A percentile compares a stretch with the other conserved stretches of the same genome.
Evolutionary conservation across 2,329 filamentous ascomycete genomes (phyloP).

Genomic region (Cladosporium sp.): DNA sequence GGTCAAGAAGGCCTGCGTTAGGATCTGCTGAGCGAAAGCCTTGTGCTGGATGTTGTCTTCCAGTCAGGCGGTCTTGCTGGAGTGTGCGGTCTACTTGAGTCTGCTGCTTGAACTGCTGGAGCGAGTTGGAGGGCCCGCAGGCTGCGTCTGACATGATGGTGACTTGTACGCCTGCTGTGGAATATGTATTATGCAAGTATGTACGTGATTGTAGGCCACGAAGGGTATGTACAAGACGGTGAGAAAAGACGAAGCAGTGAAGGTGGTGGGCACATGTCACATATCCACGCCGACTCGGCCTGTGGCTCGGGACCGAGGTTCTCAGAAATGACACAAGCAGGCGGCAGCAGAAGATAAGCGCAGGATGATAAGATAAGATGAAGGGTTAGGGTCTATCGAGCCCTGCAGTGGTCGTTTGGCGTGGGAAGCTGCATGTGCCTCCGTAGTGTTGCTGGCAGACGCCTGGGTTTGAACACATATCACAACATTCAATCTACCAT

Average conservation of each 20-base stretch:
- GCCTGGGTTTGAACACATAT: slow-evolving; percentile 8
- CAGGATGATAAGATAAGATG: neutral
- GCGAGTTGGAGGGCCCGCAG: slow-evolving; percentile 71
- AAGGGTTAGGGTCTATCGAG: neutral
- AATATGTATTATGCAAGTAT: neutral
- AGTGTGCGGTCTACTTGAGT: slow-evolving; percentile 63
- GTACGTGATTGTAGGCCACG: neutral
- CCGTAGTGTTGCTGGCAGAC: no score
- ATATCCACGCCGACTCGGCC: neutral
- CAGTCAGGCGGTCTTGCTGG: slow-evolving; percentile 66
- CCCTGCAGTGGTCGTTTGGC: no score
- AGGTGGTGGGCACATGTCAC: slow-evolving; percentile 13
- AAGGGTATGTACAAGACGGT: neutral
- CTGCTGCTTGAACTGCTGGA: slow-evolving; percentile 70
- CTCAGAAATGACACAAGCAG: neutral
- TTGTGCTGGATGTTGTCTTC: slow-evolving; percentile 46
- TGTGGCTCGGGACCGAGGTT: neutral
- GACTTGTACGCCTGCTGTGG: neutral
- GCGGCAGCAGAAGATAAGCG: neutral
- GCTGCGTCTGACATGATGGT: slow-evolving; percentile 60
- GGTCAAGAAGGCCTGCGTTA: slow-evolving; percentile 54
- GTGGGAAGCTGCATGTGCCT: slow-evolving; percentile 4
- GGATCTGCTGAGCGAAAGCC: slow-evolving; percentile 59
- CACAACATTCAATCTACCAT: slow-evolving; percentile 15
- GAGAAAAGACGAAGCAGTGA: neutral